Evolutionary conservation across 1,284 basidiomycete species (phyloP).

Genomic region (Fomitopsis betulina): DNA sequence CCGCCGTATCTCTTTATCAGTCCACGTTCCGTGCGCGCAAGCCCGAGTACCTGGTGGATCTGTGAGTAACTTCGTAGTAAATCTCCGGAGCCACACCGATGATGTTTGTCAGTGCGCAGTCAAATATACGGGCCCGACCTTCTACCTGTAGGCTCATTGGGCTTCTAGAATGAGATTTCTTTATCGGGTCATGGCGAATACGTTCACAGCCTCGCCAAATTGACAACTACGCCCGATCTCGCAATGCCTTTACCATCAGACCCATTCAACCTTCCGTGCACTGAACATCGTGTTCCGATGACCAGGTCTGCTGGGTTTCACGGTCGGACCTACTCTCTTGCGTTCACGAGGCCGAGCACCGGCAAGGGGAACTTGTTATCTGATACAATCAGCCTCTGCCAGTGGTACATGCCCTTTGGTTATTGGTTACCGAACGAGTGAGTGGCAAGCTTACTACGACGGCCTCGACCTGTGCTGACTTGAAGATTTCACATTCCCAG

Average conservation of each 20-base stretch:
- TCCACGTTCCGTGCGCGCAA: not conserved
- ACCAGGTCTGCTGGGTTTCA: not conserved
- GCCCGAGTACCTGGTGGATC: not conserved
- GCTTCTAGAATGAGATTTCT: not conserved
- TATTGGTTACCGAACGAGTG: not conserved
- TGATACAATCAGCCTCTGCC: not conserved
- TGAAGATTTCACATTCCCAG: not conserved
- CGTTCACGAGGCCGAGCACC: not conserved
- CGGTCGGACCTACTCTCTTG: not conserved
- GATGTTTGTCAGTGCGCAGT: not conserved
- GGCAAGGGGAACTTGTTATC: not conserved
- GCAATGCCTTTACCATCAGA: not conserved
- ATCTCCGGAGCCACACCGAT: slow-evolving; percentile 2
- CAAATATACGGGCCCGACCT: not conserved
- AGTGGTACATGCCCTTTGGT: not conserved
- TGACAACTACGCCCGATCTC: not conserved
- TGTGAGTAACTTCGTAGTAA: not conserved
- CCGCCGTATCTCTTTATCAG: not conserved
- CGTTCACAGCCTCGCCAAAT: not conserved
- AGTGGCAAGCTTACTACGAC: not conserved
- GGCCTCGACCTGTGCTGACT: not conserved
- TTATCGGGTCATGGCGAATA: not conserved
- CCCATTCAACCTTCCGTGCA: not conserved
- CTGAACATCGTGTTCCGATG: not conserved
- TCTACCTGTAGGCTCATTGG: not conserved